Base-by-base conservation (phyloP, 208 protist genomes). In the Leishmania mexicana region DNA sequence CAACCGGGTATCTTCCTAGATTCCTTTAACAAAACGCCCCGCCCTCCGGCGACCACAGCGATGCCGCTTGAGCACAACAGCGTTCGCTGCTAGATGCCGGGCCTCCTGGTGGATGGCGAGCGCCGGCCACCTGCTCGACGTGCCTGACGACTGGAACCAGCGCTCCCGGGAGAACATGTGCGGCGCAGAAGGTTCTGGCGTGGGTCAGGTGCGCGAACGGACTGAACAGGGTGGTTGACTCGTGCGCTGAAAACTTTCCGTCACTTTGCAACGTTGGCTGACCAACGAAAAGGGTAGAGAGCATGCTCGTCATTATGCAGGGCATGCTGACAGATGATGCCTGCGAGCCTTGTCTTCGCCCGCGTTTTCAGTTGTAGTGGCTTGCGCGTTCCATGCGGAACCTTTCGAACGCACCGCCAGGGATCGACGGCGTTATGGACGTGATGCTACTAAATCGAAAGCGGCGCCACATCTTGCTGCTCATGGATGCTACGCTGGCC, bases 131-230 rank as follows among this genome's bases (percentile, higher is more conserved):
- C 81, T 92, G 28, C 88, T 92, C 84, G 86, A 82, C 70, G 85
- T 90, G 40, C 89, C 89, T 73, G 86, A 84, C 72, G 89, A 92
- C 79, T 90, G 89, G 84, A 90, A 85, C 75, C 83, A 90, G 74
- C 86, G 86, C 80, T 92, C 90, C 77, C 81, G 88, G 45, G 86
- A 90, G 64, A 84, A 92, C 81, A 75, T 90, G 88, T 64, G 74
- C 78, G 72, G 83, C 86, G 76, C 53, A 74, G 35, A 24, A 83
- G 65, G 79, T 38, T 57, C 58, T 92, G n/a, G 49, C 88, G 80
- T 89, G 86, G 84, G 84, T 89, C 31, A 84, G 88, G 42, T 92
- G 88, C 83, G 79, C 81, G 45, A 89, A 92, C 79, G 86, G 89
- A 80, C 86, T 92, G 54, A 89, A 92, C 85, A 86, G 81, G 76